Conservation (phyloP, 2,329 filamentous ascomycete species). For the Hypoxylon sp. region DNA sequence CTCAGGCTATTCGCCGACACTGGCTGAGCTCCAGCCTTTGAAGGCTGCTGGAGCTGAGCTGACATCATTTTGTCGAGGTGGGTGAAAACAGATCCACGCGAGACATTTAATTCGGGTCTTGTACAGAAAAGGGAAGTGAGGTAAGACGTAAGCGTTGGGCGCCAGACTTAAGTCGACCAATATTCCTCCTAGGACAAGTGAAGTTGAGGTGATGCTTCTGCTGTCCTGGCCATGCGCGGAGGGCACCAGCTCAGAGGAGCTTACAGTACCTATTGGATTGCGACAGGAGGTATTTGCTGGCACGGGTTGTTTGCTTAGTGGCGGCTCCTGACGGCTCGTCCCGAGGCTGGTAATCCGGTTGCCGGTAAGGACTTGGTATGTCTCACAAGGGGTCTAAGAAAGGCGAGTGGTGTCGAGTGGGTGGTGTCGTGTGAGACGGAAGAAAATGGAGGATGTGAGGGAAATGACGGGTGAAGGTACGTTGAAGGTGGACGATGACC, state of each 20-base stretch:
- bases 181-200: constrained; percentile 17
- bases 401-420: neutral
- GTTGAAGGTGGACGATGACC: constrained; percentile 13
- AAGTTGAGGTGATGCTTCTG: constrained; percentile 4
- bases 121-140: neutral
- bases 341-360: neutral
- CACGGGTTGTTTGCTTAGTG: constrained; percentile 1
- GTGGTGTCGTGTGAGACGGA: constrained; percentile 11
- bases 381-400: constrained; percentile 5
- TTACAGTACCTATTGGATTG: constrained; percentile 15
- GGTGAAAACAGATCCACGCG: constrained; percentile 10
- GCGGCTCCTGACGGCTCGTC: constrained; percentile 1
- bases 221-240: constrained; percentile 22
- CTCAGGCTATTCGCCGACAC: constrained; percentile 10
- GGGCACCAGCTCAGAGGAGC: constrained; percentile 29
- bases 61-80: constrained; percentile 49
- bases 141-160: constrained; percentile 2
- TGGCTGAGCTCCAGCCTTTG: constrained; percentile 31
- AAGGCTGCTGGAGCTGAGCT: constrained; percentile 50
- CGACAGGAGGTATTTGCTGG: constrained; percentile 6
- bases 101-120: constrained; percentile 5
- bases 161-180: constrained; percentile 1
- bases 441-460: constrained; percentile 16
- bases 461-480: constrained; percentile 28
- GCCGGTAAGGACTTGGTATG: constrained; percentile 4